Evolutionary conservation across 2,329 filamentous ascomycete genomes (phyloP).

Genomic region (Trichoderma sp.): DNA sequence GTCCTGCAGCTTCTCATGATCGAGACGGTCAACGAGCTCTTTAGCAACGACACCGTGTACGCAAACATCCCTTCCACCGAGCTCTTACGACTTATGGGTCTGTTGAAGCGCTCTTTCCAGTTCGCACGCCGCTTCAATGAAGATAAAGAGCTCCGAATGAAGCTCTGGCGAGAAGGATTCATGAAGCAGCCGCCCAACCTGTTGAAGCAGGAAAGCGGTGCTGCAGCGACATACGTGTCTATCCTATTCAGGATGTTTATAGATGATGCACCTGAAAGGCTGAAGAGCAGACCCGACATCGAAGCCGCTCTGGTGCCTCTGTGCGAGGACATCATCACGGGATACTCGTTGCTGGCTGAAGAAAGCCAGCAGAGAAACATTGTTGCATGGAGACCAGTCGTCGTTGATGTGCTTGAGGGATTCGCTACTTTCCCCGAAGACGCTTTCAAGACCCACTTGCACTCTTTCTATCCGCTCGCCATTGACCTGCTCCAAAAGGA

Average conservation of each 20-base stretch:
- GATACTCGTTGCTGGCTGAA: slow-evolving; percentile 84
- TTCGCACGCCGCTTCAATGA: slow-evolving; percentile 98
- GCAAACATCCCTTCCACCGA: slow-evolving; percentile 87
- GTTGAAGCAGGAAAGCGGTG: slow-evolving; percentile 93
- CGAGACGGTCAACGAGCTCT: slow-evolving; percentile 97
- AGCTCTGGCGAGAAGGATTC: slow-evolving; percentile 95
- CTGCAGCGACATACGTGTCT: slow-evolving; percentile 89
- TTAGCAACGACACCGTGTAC: slow-evolving; percentile 96
- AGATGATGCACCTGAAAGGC: slow-evolving; percentile 80
- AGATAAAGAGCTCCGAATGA: slow-evolving; percentile 92
- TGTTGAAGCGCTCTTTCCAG: slow-evolving; percentile 93
- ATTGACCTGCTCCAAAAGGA: slow-evolving; percentile 84
- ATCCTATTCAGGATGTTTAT: slow-evolving; percentile 98
- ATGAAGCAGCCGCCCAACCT: slow-evolving; percentile 99
- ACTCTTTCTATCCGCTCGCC: slow-evolving; percentile 81
- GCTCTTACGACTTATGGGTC: slow-evolving; percentile 85
- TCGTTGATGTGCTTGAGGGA: slow-evolving; percentile 94
- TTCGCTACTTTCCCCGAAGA: slow-evolving; percentile 80
- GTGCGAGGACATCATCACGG: slow-evolving; percentile 88
- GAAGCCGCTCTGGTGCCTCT: slow-evolving; percentile 91
- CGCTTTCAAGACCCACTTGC: slow-evolving; percentile 78
- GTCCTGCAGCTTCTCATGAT: slow-evolving; percentile 98
- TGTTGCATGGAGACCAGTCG: slow-evolving; percentile 93
- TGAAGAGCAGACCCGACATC: slow-evolving; percentile 76
- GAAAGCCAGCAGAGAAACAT: slow-evolving; percentile 98